Conservation (phyloP, 176 grass and related monocot species). For the Raddia distichophylla region DNA sequence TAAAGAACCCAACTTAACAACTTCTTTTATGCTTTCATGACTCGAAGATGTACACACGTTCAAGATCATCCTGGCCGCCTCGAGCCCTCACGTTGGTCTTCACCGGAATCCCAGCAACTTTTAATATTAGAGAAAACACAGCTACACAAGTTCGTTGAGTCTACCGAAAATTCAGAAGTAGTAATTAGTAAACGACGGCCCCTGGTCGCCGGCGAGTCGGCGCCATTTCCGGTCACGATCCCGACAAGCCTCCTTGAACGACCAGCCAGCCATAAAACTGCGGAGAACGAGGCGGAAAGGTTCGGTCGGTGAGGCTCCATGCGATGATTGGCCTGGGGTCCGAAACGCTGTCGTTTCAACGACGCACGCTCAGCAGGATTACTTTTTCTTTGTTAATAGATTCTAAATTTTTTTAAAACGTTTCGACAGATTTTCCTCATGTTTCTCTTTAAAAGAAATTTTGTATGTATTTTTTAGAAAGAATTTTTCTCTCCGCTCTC, state of each 20-base stretch:
- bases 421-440: too few relatives aligned
- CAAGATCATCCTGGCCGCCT: neutral
- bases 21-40: too few relatives aligned
- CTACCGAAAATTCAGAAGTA: neutral
- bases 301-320: neutral
- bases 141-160: too few relatives aligned
- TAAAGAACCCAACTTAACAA: too few relatives aligned
- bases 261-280: neutral
- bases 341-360: too few relatives aligned
- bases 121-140: neutral
- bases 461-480: too few relatives aligned
- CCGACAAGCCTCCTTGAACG: neutral
- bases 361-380: too few relatives aligned
- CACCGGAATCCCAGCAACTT: neutral
- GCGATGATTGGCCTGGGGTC: slow-evolving; percentile 10
- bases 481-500: too few relatives aligned
- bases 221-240: slow-evolving; percentile 11
- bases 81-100: neutral
- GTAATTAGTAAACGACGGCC: neutral
- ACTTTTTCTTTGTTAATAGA: too few relatives aligned
- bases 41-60: neutral
- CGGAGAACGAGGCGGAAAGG: neutral
- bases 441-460: too few relatives aligned
- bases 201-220: neutral
- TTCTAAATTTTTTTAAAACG: too few relatives aligned